These are phyloP conservation scores for Ophiocordyceps camponoti-saundersi DNA, from an alignment of 2,329 filamentous ascomycete genomes.

Conservation along the genomic window DNA sequence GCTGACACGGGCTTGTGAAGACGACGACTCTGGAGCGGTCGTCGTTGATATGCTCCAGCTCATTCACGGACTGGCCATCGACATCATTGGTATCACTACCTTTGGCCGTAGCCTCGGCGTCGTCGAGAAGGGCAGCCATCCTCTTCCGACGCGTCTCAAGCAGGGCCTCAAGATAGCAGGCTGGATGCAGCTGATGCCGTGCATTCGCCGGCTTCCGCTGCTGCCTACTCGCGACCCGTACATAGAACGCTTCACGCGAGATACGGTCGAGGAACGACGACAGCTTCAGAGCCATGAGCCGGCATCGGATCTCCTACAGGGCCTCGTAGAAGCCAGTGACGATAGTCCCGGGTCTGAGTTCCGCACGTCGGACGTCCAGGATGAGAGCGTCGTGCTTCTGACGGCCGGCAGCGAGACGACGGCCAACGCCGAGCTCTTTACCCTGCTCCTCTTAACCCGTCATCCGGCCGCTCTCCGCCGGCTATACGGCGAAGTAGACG, in stretches of 20 bases:
- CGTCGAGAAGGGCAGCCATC: not conserved
- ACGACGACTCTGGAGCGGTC: not conserved
- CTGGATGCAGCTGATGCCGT: not conserved
- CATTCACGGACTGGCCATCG: not conserved
- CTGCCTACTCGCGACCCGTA: constrained; percentile 1
- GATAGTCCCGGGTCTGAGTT: not conserved
- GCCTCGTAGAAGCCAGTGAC: not conserved
- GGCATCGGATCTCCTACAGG: constrained; percentile 1
- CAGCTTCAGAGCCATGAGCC: no score
- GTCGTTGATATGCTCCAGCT: constrained; percentile 1
- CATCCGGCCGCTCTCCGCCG: not conserved
- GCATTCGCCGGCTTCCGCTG: not conserved
- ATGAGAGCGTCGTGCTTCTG: constrained; percentile 1
- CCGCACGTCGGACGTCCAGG: constrained; percentile 1
- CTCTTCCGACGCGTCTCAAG: not conserved
- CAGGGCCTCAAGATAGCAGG: not conserved
- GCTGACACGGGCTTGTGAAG: not conserved
- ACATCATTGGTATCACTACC: constrained; percentile 1
- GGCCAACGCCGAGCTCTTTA: constrained; percentile 1
- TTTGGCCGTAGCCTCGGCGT: not conserved
- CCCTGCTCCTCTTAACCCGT: not conserved
- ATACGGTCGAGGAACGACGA: not conserved
- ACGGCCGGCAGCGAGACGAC: constrained; percentile 1
- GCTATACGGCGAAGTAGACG: not conserved
- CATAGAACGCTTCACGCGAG: constrained; percentile 1